Evolutionary conservation across 1,284 basidiomycete genomes (phyloP).

Genomic region (Irpex lacteus): DNA sequence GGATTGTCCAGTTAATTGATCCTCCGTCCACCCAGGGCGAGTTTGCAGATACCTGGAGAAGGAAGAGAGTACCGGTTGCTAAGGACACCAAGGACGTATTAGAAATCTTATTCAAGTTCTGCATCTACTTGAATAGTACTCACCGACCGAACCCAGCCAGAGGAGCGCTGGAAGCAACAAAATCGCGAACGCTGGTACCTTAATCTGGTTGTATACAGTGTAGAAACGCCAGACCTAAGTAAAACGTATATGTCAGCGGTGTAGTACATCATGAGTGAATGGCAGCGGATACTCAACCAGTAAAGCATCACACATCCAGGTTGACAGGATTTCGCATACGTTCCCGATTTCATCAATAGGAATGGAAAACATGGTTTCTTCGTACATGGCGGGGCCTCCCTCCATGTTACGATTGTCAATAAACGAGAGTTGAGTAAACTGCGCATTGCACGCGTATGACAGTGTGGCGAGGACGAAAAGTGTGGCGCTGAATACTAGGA

Average conservation of each 20-base stretch:
- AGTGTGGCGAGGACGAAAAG: conserved; percentile 12
- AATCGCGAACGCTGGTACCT: neutral
- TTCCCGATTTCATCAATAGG: conserved; percentile 5
- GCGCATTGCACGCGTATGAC: neutral
- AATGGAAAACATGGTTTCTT: conserved; percentile 5
- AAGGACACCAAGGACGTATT: neutral
- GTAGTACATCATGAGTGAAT: neutral
- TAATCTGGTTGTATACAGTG: neutral
- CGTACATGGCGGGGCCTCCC: conserved; percentile 11
- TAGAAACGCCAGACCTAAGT: conserved; percentile 7
- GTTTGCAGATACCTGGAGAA: neutral
- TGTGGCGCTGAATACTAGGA: neutral
- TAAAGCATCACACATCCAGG: conserved; percentile 10
- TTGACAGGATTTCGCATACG: conserved; percentile 5
- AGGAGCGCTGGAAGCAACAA: neutral
- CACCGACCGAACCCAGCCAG: conserved; percentile 4
- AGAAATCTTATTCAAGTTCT: neutral
- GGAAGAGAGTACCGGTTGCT: conserved; percentile 5
- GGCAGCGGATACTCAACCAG: conserved; percentile 4
- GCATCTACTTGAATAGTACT: neutral
- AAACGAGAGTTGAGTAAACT: conserved; percentile 11
- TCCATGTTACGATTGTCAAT: conserved; percentile 10
- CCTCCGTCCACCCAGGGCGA: neutral
- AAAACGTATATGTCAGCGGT: neutral
- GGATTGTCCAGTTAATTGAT: neutral